Evolutionary conservation across 163 green algal species (phyloP).

Genomic region (Chlorella variabilis): DNA sequence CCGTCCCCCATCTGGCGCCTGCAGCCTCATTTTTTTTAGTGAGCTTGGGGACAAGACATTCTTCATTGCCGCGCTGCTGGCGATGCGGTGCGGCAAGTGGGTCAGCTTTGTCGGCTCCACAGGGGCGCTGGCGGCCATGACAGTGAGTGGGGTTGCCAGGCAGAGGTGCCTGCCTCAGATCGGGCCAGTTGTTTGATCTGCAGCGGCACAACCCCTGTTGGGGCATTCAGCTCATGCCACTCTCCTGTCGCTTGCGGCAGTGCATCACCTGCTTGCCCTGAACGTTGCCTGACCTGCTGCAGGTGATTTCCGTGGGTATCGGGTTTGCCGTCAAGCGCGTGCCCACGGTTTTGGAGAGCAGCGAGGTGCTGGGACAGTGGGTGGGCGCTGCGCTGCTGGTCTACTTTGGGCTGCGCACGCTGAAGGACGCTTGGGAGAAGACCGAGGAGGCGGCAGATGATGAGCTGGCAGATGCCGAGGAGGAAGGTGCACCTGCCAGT

Average conservation of each 20-base stretch:
- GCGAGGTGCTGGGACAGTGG: conserved; percentile 76
- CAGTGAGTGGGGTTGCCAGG: no score
- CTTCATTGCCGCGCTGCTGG: conserved; percentile 96
- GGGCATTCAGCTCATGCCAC: no score
- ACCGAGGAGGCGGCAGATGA: conserved; percentile 73
- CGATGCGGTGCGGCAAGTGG: conserved; percentile 63
- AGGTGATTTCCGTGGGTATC: conserved; percentile 81
- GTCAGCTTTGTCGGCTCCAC: conserved; percentile 88
- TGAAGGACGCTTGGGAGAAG: conserved; percentile 58
- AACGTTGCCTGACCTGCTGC: background rate
- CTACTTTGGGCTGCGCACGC: conserved; percentile 88
- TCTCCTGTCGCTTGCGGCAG: no score
- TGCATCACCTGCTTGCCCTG: no score
- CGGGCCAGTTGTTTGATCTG: no score
- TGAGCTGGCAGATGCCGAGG: conserved; percentile 51
- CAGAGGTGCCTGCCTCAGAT: no score
- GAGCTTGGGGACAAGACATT: conserved; percentile 85
- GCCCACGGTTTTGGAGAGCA: conserved; percentile 77
- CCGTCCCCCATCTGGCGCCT: background rate
- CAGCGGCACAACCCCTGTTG: no score
- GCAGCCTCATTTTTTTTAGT: conserved; percentile 43
- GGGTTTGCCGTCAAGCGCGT: conserved; percentile 84
- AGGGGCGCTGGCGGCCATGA: conserved; percentile 93
- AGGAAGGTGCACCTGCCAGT: conserved; percentile 82
- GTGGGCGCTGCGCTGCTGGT: conserved; percentile 84